Evolutionary conservation across 2,329 filamentous ascomycete species (phyloP), one percentile per base, ranked within the genome.

Genomic region (Neonectria magnoliae): DNA sequence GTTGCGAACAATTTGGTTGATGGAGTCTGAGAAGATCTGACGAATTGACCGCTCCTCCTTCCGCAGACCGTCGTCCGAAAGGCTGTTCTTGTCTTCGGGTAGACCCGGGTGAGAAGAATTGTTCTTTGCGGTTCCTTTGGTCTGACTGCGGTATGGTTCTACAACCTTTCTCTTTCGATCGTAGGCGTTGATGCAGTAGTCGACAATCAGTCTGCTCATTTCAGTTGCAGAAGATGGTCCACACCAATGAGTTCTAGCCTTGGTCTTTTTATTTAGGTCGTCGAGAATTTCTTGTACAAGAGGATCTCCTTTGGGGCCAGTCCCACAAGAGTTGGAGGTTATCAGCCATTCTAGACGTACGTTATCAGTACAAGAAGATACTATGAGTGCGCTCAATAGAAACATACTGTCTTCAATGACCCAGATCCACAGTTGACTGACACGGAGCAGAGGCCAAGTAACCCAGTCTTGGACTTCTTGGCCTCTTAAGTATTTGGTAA

Each of bases 391-490:
- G 31, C 2, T 33, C 1, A 5, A n/a, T 0, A 11, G 4, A 25
- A 14, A 48, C 62, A 8, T n/a, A 71, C 68, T 64, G 9, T 66
- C 42, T 6, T 41, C 58, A 22, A 71, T 57, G 0, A 57, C 47
- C 68, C 68, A 71, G 22, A 66, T n/a, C 68, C 67, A 71, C 3
- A 71, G 59, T n/a, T 71, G 65, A n/a, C 62, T 57, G 4, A 71
- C 68, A 25, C 59, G 47, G 2, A 71, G 27, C 16, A 71, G 6
- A 2, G 55, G 25, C 60, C 64, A 68, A 6, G 25, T 6, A 4
- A 47, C 29, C 1, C 20, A 18, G 1, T 5, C 14, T 42, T 29
- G 5, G 5, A 8, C 29, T 6, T 16, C 44, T 16, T 41, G 38
- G 27, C 3, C 18, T 6, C 48, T 8, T 7, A 64, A 45, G 33